Evolutionary conservation across 2,329 filamentous ascomycete species (phyloP).

Genomic region (Cladosporium sphaerospermum): DNA sequence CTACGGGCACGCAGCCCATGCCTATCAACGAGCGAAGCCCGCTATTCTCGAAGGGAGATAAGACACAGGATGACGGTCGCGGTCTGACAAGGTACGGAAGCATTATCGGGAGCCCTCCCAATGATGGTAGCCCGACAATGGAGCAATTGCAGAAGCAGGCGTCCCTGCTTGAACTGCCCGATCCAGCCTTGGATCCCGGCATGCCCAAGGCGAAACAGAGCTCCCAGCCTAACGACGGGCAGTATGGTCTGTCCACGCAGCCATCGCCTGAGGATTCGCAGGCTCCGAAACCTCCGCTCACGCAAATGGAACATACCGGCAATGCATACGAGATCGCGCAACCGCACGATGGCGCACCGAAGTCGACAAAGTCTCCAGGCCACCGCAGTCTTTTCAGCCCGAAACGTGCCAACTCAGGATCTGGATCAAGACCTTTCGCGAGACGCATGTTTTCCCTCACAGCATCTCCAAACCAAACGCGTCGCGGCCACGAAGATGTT

Average conservation of each 20-base stretch:
- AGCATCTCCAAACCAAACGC: slow-evolving; percentile 22
- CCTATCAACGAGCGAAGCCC: slow-evolving; percentile 26
- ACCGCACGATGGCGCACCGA: slow-evolving; percentile 3
- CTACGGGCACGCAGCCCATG: slow-evolving; percentile 1
- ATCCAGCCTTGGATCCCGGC: slow-evolving; percentile 50
- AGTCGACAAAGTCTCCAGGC: background rate
- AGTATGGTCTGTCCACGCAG: slow-evolving; percentile 12
- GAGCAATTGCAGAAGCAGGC: slow-evolving; percentile 25
- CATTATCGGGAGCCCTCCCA: slow-evolving; percentile 52
- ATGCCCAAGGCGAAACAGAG: slow-evolving; percentile 1
- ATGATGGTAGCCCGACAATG: slow-evolving; percentile 13
- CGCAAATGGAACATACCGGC: slow-evolving; percentile 22
- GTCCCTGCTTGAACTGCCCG: slow-evolving; percentile 54
- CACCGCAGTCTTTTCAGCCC: slow-evolving; percentile 16
- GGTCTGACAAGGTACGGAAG: slow-evolving; percentile 55
- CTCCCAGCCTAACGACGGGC: slow-evolving; percentile 4
- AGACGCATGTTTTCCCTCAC: slow-evolving; percentile 21
- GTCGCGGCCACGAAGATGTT: slow-evolving; percentile 28
- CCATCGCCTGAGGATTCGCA: slow-evolving; percentile 4
- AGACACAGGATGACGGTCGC: slow-evolving; percentile 8
- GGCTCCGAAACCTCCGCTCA: slow-evolving; percentile 13
- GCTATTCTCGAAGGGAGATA: slow-evolving; percentile 14
- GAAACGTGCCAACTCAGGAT: slow-evolving; percentile 35
- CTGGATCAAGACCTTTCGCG: slow-evolving; percentile 17
- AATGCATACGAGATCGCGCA: slow-evolving; percentile 21